phyloP scores from a whole-genome alignment of 441 rosid species.

The Populus hybrid region DNA sequence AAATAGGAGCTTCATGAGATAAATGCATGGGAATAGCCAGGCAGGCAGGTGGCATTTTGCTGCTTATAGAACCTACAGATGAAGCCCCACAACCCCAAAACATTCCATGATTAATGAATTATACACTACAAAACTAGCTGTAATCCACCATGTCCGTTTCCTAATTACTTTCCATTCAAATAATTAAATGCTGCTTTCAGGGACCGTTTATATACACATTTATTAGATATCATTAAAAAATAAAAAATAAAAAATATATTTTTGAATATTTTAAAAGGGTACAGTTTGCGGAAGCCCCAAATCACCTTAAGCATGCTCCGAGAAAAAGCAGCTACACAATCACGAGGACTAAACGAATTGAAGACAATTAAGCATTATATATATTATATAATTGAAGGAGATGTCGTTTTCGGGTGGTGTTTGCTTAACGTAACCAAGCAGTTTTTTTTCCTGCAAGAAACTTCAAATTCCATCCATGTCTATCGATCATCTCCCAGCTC shows the following conservation, averaged over 20 bases:
- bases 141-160: not conserved
- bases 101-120: not conserved
- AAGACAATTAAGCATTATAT: not conserved
- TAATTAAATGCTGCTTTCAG: not conserved
- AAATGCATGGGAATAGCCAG: not conserved
- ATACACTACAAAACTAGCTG: not conserved
- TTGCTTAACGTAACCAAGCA: not conserved
- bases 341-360: not conserved
- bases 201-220: no score
- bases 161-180: not conserved
- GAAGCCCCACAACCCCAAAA: not conserved
- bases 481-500: not conserved
- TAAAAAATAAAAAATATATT: no score
- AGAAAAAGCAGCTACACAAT: no score
- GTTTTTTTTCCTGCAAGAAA: not conserved
- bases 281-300: no score
- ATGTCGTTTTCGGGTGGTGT: not conserved
- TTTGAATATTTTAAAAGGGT: no score
- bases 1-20: no score
- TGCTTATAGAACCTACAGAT: not conserved
- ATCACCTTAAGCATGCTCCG: no score
- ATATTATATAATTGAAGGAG: not conserved
- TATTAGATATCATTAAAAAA: no score
- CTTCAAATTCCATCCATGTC: not conserved
- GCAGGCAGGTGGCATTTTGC: not conserved